A percentile compares a stretch with the other conserved stretches of the same genome.
phyloP scores from a whole-genome alignment of 371 early-diverging fungal species.

The Mortierella sp. region DNA sequence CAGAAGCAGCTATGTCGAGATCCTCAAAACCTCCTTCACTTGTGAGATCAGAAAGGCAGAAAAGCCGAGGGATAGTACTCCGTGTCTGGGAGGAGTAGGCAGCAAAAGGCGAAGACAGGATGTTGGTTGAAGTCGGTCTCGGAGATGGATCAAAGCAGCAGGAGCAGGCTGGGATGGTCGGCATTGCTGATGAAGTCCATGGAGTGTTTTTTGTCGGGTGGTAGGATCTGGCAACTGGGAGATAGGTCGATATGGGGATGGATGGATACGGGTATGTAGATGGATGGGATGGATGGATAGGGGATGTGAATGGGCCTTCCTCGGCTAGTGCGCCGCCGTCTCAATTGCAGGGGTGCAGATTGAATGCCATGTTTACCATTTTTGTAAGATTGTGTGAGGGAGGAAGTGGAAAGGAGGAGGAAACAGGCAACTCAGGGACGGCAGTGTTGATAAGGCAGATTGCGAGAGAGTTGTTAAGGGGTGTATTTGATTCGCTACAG shows the following conservation, averaged over 20 bases:
- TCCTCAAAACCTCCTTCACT: background rate
- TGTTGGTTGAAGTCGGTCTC: background rate
- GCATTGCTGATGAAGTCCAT: background rate
- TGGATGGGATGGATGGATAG: conserved; percentile 7
- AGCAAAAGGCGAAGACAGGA: background rate
- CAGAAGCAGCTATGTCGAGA: background rate
- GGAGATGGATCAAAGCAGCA: background rate
- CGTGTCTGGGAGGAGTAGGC: background rate
- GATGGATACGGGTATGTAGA: conserved; percentile 9
- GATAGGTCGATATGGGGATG: conserved; percentile 24
- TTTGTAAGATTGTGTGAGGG: conserved; percentile 14
- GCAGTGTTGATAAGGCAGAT: background rate
- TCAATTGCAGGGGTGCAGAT: conserved; percentile 33
- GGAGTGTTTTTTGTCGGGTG: background rate
- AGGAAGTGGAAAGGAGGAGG: conserved; percentile 14
- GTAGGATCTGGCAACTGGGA: background rate
- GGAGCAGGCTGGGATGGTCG: background rate
- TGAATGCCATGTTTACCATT: conserved; percentile 48
- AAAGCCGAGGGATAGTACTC: background rate
- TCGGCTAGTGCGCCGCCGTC: conserved; percentile 53
- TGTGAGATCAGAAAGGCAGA: background rate
- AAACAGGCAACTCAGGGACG: background rate
- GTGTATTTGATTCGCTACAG: background rate
- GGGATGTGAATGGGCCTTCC: conserved; percentile 24
- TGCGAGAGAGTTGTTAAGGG: background rate